Conservation (phyloP, 495 filamentous ascomycete species). For the Jackrogersella multiformis region DNA sequence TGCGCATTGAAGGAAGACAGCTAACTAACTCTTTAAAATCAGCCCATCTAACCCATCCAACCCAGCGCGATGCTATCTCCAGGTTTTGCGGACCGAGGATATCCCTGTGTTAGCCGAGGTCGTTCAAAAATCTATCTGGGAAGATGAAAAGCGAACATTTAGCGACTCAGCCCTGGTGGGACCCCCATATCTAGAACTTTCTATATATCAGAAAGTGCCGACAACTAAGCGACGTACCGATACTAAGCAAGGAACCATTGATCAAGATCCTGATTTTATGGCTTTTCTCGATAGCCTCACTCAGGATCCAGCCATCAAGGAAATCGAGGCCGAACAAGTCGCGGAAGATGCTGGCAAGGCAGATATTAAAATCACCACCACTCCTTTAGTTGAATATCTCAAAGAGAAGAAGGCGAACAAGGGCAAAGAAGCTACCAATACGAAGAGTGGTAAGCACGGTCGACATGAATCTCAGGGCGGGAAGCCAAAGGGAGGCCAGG, state of each 20-base stretch:
- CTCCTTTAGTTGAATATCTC: constrained; percentile 89
- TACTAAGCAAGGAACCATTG: constrained; percentile 90
- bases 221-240: constrained; percentile 75
- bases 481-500: constrained; percentile 63
- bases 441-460: constrained; percentile 59
- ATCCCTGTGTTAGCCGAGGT: constrained; percentile 69
- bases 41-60: constrained; percentile 81
- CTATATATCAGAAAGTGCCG: constrained; percentile 83
- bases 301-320: constrained; percentile 68
- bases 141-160: constrained; percentile 75
- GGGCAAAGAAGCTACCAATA: constrained; percentile 70
- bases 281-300: constrained; percentile 88
- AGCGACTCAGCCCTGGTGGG: constrained; percentile 74
- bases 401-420: constrained; percentile 90
- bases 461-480: constrained; percentile 55
- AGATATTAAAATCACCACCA: constrained; percentile 74
- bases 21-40: constrained; percentile 20
- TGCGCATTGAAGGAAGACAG: neutral
- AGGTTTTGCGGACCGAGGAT: constrained; percentile 69
- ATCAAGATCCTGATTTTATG: constrained; percentile 95
- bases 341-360: constrained; percentile 63
- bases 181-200: constrained; percentile 80
- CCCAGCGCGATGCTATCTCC: constrained; percentile 81
- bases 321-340: constrained; percentile 59
- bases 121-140: constrained; percentile 71